Base-by-base conservation (phyloP, 176 grass and related monocot species). In the Metroxylon sagu region DNA sequence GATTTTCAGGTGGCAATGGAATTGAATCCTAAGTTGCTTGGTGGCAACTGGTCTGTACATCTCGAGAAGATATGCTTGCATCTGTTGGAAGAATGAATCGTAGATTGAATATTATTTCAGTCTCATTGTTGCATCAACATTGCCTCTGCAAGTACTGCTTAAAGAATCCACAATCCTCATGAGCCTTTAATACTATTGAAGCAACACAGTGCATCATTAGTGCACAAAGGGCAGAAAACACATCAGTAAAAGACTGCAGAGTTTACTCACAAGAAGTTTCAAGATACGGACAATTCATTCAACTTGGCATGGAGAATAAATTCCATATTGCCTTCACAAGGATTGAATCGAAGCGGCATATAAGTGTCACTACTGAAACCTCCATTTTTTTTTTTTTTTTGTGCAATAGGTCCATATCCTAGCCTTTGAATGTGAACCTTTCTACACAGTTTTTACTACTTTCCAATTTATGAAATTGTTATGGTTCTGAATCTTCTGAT, bases 21-120 rank as follows among this genome's bases (percentile, higher is more conserved):
- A 72, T 77, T 64, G 50, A 59, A 80, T 64, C 76, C 83, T 71
- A 58, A 54, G 57, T 80, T 83, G 39, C 83, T 92, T 68, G 89
- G 89, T 65, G 52, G 52, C 30, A 66, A 88, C 66, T 75, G 88
- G 62, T 66, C 83, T 62, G 49, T 69, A 63, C 83, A 76, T 18
- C 57, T 82, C 0, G 84, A 87, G 67, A 88, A 94, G 60, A 79
- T 84, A 57, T 54, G 54, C 57, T 66, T 60, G 49, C 66, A 30
- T 25, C 65, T 54, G 59, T 56, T 50, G 10, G 59, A 63, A 26
- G 19, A 55, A 39, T 68, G 65, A 68, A 68, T 14, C 18, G 15
- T 39, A 12, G 54, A 16, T 12, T 23, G n/a, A 18, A 52, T 19
- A 68, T 54, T 6, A 52, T 43, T 18, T 25, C n/a, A 48, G 50